Evolutionary conservation across 164 flowering plant genomes (phyloP).

Genomic region (Berberis thunbergii): DNA sequence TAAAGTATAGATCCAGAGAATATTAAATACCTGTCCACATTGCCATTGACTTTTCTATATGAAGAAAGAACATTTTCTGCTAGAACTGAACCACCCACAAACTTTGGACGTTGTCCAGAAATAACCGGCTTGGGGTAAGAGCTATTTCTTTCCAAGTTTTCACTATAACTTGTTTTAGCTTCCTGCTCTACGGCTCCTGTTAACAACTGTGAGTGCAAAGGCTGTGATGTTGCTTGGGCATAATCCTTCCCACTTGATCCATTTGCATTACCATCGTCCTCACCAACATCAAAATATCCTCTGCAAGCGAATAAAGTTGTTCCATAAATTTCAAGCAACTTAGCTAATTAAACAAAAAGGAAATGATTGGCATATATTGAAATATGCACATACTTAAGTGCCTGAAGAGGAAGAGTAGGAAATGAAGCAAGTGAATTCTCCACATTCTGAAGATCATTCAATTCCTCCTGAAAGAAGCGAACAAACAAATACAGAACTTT

Average conservation of each 20-base stretch:
- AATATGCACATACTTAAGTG: conserved; percentile 62
- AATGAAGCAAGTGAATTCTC: conserved; percentile 67
- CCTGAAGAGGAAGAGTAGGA: conserved; percentile 82
- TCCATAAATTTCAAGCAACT: background rate
- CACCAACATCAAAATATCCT: conserved; percentile 67
- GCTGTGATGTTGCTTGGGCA: conserved; percentile 22
- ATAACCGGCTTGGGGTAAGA: conserved; percentile 27
- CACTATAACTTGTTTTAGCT: conserved; percentile 31
- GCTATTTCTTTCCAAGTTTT: conserved; percentile 29
- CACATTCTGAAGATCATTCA: conserved; percentile 42
- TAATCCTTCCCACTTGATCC: conserved; percentile 36
- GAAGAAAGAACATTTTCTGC: conserved; percentile 49
- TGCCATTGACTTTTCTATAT: conserved; percentile 33
- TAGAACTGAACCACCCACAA: conserved; percentile 57
- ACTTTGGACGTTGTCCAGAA: conserved; percentile 30
- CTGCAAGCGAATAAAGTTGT: conserved; percentile 24
- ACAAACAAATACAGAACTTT: background rate
- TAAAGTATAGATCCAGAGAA: background rate
- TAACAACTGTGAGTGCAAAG: conserved; percentile 19
- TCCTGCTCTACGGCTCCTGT: conserved; percentile 24
- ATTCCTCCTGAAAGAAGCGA: conserved; percentile 41
- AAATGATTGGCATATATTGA: background rate
- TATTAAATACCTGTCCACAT: conserved; percentile 53
- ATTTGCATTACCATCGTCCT: conserved; percentile 43
- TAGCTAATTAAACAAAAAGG: background rate